phyloP scores from a whole-genome alignment of 495 filamentous ascomycete genomes.

The Glarea lozoyensis region DNA sequence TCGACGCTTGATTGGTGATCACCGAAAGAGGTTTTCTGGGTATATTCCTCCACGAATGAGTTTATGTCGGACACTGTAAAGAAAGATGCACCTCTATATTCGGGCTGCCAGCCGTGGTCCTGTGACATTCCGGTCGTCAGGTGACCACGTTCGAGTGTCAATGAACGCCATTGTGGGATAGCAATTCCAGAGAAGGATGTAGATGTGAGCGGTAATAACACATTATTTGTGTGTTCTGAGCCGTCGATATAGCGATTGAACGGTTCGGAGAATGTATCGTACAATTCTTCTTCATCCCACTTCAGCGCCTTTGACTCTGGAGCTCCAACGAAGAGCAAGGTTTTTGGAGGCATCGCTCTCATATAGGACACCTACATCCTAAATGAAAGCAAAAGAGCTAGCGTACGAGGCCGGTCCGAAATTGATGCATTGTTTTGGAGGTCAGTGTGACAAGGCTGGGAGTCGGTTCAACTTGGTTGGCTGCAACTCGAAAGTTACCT shows the following conservation, averaged over 20 bases:
- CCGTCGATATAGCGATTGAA: slow-evolving; percentile 35
- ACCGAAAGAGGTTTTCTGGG: slow-evolving; percentile 20
- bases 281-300: slow-evolving; percentile 45
- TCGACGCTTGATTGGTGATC: slow-evolving; percentile 9
- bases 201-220: neutral
- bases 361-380: no score
- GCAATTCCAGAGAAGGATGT: no score
- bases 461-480: no score
- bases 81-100: slow-evolving; percentile 34
- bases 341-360: slow-evolving; percentile 20
- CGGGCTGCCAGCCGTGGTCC: slow-evolving; percentile 23
- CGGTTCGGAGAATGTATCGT: slow-evolving; percentile 33
- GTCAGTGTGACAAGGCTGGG: no score
- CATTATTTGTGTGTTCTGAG: slow-evolving; percentile 1
- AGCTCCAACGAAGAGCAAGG: slow-evolving; percentile 52
- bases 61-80: slow-evolving; percentile 34
- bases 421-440: no score
- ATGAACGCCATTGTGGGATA: slow-evolving; percentile 36
- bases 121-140: slow-evolving; percentile 36
- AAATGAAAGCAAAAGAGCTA: no score
- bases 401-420: no score
- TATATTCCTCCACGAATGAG: slow-evolving; percentile 17
- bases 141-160: slow-evolving; percentile 29
- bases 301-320: slow-evolving; percentile 43
- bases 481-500: no score